Evolutionary conservation across 805 yeast genomes (phyloP).

Genomic region (Pachysolen tannophilus): DNA sequence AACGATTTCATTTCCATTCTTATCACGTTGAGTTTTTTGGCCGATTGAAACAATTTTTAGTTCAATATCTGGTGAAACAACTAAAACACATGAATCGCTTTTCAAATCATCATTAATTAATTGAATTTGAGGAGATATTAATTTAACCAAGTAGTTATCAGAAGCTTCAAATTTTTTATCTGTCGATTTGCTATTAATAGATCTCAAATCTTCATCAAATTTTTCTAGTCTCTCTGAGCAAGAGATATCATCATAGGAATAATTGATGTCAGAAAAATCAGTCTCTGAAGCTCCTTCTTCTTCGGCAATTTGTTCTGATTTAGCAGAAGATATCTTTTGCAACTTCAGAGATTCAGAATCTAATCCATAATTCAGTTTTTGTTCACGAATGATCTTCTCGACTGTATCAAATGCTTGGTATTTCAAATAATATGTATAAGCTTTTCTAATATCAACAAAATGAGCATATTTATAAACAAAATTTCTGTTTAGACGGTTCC

Average conservation of each 20-base stretch:
- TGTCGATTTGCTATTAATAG: constrained; percentile 29
- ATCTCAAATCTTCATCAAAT: constrained; percentile 46
- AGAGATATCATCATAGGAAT: constrained; percentile 4
- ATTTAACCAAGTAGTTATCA: constrained; percentile 56
- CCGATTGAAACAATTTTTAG: constrained; percentile 59
- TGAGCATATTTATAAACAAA: constrained; percentile 52
- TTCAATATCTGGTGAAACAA: constrained; percentile 70
- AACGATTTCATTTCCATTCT: constrained; percentile 21
- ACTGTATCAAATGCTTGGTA: constrained; percentile 42
- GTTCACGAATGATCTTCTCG: constrained; percentile 38
- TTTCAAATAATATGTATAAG: constrained; percentile 33
- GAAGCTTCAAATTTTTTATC: constrained; percentile 32
- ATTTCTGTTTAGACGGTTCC: constrained; percentile 70
- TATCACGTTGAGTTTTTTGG: constrained; percentile 30
- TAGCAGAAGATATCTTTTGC: constrained; percentile 3
- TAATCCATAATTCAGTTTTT: constrained; percentile 12
- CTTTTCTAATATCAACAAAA: constrained; percentile 35
- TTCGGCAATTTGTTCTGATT: constrained; percentile 14
- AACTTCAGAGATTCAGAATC: constrained; percentile 1
- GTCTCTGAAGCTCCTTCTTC: constrained; percentile 12
- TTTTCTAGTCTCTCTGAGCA: constrained; percentile 29
- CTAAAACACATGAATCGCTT: constrained; percentile 50
- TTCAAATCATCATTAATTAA: constrained; percentile 38
- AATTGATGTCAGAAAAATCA: too few relatives aligned
- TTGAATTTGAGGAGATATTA: constrained; percentile 82